Conservation (phyloP, 192 early-diverging fungal species). For the Phycomyces blakesleeanus region DNA sequence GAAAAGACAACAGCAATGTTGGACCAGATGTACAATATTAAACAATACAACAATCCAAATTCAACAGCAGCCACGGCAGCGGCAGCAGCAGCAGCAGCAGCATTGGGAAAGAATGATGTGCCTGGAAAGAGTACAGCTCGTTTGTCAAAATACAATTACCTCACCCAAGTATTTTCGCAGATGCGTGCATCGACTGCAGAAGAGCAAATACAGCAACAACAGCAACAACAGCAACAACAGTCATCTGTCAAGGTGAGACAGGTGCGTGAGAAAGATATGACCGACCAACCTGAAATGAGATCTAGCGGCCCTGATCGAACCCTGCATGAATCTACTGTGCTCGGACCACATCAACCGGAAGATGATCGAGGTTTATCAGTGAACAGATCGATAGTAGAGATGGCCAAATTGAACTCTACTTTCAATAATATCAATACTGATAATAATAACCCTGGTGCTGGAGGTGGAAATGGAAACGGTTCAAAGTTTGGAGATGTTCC, state of each 20-base stretch:
- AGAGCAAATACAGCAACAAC: not conserved
- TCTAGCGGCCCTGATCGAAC: not conserved
- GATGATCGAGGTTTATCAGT: not conserved
- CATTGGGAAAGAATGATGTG: too few relatives aligned
- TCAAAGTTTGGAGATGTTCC: not conserved
- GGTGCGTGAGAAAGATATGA: too few relatives aligned
- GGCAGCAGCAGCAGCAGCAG: too few relatives aligned
- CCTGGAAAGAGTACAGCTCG: conserved; percentile 20
- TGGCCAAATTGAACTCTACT: not conserved
- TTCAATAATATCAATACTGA: too few relatives aligned
- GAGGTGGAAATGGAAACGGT: not conserved
- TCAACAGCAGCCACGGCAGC: not conserved
- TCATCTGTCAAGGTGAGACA: too few relatives aligned
- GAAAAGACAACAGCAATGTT: conserved; percentile 21
- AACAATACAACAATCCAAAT: conserved; percentile 2
- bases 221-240: not conserved
- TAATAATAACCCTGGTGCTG: too few relatives aligned
- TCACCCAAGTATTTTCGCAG: conserved; percentile 38
- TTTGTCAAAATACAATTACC: conserved; percentile 38
- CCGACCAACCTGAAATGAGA: too few relatives aligned
- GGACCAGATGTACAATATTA: conserved; percentile 21
- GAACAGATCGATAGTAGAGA: not conserved
- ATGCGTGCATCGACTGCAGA: conserved; percentile 20
- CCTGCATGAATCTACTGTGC: conserved; percentile 4
- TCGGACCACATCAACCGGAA: not conserved